These are phyloP conservation scores for Glaciozyma martinii DNA, from an alignment of 768 basidiomycete genomes.

Conservation along the genomic window DNA sequence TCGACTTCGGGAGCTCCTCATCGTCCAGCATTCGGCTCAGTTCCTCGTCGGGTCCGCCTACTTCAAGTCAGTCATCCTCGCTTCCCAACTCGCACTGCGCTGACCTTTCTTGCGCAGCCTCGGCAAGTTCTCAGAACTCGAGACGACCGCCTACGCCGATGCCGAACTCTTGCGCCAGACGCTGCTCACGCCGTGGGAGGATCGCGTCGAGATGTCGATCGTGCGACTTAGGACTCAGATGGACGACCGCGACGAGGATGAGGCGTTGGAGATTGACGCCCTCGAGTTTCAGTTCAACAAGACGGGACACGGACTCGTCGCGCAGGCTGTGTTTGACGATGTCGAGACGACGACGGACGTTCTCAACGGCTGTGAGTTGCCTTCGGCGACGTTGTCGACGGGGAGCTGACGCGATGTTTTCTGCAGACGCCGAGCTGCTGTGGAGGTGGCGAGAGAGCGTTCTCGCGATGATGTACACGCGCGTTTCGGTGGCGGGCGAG, in stretches of 20 bases:
- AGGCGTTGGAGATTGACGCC: conserved; percentile 1
- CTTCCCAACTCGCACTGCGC: too few species aligned
- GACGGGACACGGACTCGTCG: conserved; percentile 15
- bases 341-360: conserved; percentile 18
- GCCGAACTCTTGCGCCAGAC: conserved; percentile 28
- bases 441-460: conserved; percentile 26
- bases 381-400: too few species aligned
- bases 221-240: neutral
- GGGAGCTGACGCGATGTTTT: neutral
- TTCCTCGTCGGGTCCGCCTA: conserved; percentile 29
- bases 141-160: conserved; percentile 20
- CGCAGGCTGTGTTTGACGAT: conserved; percentile 13
- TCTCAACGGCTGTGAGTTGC: conserved; percentile 20
- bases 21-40: conserved; percentile 26
- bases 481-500: conserved; percentile 22
- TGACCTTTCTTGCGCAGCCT: neutral
- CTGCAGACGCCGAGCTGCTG: conserved; percentile 26
- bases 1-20: conserved; percentile 28
- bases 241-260: neutral
- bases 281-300: conserved; percentile 18
- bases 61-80: conserved; percentile 12
- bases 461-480: conserved; percentile 16
- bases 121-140: conserved; percentile 20
- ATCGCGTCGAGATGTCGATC: neutral
- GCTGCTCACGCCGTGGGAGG: conserved; percentile 17